These are phyloP conservation scores for Venturia asperata DNA, from an alignment of 2,329 filamentous ascomycete genomes.

Conservation along the genomic window DNA sequence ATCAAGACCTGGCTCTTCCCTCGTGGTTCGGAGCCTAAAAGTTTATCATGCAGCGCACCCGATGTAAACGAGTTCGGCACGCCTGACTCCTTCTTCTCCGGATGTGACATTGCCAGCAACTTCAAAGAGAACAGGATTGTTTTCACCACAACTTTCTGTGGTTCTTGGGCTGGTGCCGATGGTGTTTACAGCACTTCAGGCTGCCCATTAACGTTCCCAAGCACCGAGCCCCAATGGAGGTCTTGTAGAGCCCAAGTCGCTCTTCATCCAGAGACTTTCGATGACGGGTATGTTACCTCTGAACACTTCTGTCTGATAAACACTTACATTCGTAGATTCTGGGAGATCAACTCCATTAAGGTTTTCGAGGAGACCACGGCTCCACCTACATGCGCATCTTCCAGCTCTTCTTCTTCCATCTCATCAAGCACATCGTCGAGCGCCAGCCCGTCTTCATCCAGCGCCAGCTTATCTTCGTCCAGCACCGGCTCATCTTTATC, in stretches of 20 bases:
- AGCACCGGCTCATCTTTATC: neutral
- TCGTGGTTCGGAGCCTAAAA: constrained; percentile 27
- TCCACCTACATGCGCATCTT: constrained; percentile 36
- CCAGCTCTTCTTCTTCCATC: neutral
- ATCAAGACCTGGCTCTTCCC: constrained; percentile 27
- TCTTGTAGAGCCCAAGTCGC: constrained; percentile 31
- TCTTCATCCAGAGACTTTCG: constrained; percentile 27
- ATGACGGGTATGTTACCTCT: neutral
- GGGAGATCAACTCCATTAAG: constrained; percentile 35
- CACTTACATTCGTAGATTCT: constrained; percentile 29
- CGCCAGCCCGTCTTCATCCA: neutral
- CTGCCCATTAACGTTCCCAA: constrained; percentile 26
- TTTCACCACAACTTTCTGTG: constrained; percentile 37
- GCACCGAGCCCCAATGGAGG: constrained; percentile 21
- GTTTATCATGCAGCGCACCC: constrained; percentile 43
- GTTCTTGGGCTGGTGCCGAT: constrained; percentile 29
- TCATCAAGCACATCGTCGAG: neutral
- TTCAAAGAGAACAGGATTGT: constrained; percentile 35
- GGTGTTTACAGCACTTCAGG: constrained; percentile 26
- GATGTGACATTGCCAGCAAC: constrained; percentile 33
- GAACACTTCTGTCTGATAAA: neutral
- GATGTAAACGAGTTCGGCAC: constrained; percentile 56
- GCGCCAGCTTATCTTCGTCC: constrained; percentile 7
- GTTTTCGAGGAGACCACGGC: constrained; percentile 30
- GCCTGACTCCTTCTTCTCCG: constrained; percentile 56